These are phyloP conservation scores for Phytopythium sindhum DNA, from an alignment of 352 stramenopile species.

Conservation along the genomic window DNA sequence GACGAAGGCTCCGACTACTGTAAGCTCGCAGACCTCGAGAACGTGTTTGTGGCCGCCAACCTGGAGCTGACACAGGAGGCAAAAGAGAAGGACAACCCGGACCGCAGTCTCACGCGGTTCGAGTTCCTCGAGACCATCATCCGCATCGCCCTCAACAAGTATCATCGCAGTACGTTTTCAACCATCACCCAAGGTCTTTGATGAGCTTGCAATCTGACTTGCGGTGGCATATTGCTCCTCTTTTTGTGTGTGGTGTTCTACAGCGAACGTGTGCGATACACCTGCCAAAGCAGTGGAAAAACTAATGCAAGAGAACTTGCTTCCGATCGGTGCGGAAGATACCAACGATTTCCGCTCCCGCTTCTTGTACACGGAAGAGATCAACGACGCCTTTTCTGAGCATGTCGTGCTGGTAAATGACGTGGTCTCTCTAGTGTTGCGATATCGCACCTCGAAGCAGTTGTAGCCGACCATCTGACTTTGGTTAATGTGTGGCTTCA, in stretches of 20 bases:
- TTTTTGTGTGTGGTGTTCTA: constrained; percentile 1
- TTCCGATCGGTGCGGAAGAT: constrained; percentile 45
- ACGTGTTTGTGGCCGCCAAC: constrained; percentile 79
- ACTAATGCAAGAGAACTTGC: constrained; percentile 54
- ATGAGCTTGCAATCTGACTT: background rate
- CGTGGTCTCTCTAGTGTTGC: background rate
- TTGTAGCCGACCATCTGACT: background rate
- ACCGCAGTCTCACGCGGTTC: constrained; percentile 72
- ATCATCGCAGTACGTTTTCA: constrained; percentile 43
- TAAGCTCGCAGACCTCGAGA: constrained; percentile 62
- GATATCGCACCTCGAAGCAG: background rate
- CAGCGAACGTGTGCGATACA: constrained; percentile 63
- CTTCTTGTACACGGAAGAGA: constrained; percentile 75
- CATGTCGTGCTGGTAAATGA: constrained; percentile 72
- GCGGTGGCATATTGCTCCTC: constrained; percentile 1
- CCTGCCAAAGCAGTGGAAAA: constrained; percentile 70
- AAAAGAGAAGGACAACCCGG: constrained; percentile 78
- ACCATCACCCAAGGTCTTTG: background rate
- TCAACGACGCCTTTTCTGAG: constrained; percentile 71
- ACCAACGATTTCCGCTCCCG: constrained; percentile 66
- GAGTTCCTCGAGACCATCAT: constrained; percentile 77
- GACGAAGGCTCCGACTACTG: constrained; percentile 71
- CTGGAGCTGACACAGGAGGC: constrained; percentile 73
- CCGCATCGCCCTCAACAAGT: constrained; percentile 82
- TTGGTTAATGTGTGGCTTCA: constrained; percentile 10